phyloP scores from a whole-genome alignment of 1,139 yeast species.

The Geotrichum bryndzae region DNA sequence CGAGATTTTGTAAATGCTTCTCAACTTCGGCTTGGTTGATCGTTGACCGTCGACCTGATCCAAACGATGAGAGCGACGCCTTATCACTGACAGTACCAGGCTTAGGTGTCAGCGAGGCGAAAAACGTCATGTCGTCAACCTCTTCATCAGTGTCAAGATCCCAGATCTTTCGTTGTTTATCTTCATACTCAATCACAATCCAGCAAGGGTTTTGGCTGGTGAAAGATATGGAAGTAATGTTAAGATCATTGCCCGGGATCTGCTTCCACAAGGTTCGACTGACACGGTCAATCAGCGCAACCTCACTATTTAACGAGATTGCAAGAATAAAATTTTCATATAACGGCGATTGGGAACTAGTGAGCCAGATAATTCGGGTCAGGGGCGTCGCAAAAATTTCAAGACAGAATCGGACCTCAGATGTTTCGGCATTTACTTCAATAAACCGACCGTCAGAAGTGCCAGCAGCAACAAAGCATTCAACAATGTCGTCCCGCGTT shows the following conservation, averaged over 20 bases:
- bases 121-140: conserved; percentile 15
- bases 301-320: conserved; percentile 21
- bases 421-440: conserved; percentile 15
- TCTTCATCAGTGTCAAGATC: conserved; percentile 20
- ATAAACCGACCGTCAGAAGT: conserved; percentile 20
- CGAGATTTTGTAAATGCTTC: conserved; percentile 2
- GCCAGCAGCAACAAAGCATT: conserved; percentile 18
- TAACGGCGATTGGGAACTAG: not conserved
- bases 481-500: not conserved
- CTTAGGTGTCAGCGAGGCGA: not conserved
- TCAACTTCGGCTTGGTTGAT: conserved; percentile 1
- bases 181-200: conserved; percentile 19
- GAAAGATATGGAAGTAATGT: conserved; percentile 16
- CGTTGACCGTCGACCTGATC: not conserved
- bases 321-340: conserved; percentile 19
- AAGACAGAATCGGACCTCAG: conserved; percentile 13
- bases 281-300: conserved; percentile 21
- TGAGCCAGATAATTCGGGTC: conserved; percentile 16
- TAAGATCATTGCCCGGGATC: conserved; percentile 25
- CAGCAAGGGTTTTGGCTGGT: conserved; percentile 5
- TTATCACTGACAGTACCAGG: not conserved
- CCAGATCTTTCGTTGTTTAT: conserved; percentile 21
- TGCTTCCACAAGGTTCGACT: conserved; percentile 13
- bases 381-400: conserved; percentile 23
- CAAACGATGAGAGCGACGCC: conserved; percentile 5